Base-by-base conservation (phyloP, 1,284 basidiomycete species). In the Nidula niveotomentosa region DNA sequence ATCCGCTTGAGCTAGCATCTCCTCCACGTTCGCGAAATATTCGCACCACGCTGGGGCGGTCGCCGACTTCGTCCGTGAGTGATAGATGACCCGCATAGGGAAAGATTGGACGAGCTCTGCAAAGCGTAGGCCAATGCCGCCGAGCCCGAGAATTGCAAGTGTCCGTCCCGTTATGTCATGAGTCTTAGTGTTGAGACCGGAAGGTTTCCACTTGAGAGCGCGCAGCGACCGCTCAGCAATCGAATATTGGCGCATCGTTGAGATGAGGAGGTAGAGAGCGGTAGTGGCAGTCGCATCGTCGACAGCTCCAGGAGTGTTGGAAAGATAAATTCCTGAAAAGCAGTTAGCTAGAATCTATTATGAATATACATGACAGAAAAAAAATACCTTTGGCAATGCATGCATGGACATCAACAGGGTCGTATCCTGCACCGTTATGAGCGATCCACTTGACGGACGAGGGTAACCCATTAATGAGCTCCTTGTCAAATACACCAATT, bases 391-490 rank as follows among this genome's bases (percentile, higher is more conserved):
- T 81, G 12, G 79, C 82, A 62, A 85, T 90, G 69, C 88, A 90
- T 3, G 88, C 90, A 1, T 71, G 69, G 5, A 94, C 83, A 66
- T 95, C 90, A 61, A 96, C 88, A 61, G 90, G 85, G 69, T 94
- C 91, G 66, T 96, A 96, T 2, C 94, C 94, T 0, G 94, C 93
- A n/a, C 94, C 94, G 59, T 95, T 94, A 70, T 95, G 93, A 1
- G 88, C 90, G 62, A 96, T 93, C 85, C 91, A 94, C 65, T 88
- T 88, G 55, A 96, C 79, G 30, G 77, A 80, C 2, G 75, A 58
- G 2, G 91, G 85, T 8, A 96, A 76, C 0, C 80, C 82, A 52
- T 78, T 70, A 58, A 96, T 78, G 62, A 96, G 76, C 60, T 90
- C 88, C 65, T 83, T 81, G 72, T 96, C 91, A 64, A 94, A 94